Evolutionary conservation across 2,329 filamentous ascomycete genomes (phyloP).

Genomic region (Neurospora sp.): DNA sequence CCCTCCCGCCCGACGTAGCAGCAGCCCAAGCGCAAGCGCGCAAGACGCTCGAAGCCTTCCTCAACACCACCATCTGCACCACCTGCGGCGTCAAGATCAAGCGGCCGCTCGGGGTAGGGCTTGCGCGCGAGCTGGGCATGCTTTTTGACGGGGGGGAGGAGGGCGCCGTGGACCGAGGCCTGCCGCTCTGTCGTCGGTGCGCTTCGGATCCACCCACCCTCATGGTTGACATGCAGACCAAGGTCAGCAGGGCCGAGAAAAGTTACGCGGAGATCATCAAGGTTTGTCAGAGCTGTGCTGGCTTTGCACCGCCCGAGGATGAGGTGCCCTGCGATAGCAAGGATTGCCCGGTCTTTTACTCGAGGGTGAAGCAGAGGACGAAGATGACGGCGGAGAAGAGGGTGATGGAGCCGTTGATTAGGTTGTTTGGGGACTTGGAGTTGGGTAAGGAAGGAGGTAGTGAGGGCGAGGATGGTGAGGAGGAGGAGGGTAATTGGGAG

Average conservation of each 20-base stretch:
- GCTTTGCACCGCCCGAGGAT: conserved; percentile 58
- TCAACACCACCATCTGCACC: conserved; percentile 70
- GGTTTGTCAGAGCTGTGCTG: conserved; percentile 74
- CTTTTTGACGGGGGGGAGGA: conserved; percentile 10
- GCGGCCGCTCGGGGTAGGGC: conserved; percentile 1
- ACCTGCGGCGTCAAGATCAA: conserved; percentile 56
- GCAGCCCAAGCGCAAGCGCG: conserved; percentile 7
- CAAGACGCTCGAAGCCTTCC: conserved; percentile 87
- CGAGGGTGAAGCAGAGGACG: conserved; percentile 53
- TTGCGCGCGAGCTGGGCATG: conserved; percentile 14
- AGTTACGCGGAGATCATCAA: conserved; percentile 53
- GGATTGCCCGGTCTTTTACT: conserved; percentile 90
- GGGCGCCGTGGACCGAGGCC: conserved; percentile 15
- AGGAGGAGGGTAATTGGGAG: background rate
- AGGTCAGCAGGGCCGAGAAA: conserved; percentile 54
- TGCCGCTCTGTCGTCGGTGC: conserved; percentile 51
- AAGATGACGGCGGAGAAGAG: conserved; percentile 32
- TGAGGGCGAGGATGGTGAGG: conserved; percentile 3
- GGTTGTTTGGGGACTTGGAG: conserved; percentile 20
- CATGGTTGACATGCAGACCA: conserved; percentile 52
- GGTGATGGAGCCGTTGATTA: conserved; percentile 26
- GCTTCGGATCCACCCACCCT: conserved; percentile 44
- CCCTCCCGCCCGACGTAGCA: background rate
- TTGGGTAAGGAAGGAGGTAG: conserved; percentile 1
- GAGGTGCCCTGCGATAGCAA: conserved; percentile 77